A percentile compares a stretch with the other conserved stretches of the same genome.
phyloP scores from a whole-genome alignment of 2,329 filamentous ascomycete species.

The Boeremia lycopersici region DNA sequence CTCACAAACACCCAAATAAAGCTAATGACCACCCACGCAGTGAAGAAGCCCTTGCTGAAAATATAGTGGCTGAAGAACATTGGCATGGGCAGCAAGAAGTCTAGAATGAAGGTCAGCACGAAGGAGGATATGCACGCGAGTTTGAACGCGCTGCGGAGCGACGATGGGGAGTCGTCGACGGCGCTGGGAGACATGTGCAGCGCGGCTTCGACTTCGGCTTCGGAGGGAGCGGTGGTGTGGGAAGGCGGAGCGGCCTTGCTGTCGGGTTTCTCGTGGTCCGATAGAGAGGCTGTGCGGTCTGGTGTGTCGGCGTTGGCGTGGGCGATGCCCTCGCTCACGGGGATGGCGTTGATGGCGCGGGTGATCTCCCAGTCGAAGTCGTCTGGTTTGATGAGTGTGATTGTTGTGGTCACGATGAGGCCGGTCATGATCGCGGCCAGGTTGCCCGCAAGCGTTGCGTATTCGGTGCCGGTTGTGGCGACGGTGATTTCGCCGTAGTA shows the following conservation, averaged over 20 bases:
- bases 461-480: slow-evolving; percentile 47
- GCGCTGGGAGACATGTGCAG: slow-evolving; percentile 10
- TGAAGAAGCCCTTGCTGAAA: slow-evolving; percentile 50
- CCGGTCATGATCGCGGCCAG: slow-evolving; percentile 44
- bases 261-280: slow-evolving; percentile 8
- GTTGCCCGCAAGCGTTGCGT: slow-evolving; percentile 49
- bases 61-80: slow-evolving; percentile 52
- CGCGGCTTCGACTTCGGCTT: background rate
- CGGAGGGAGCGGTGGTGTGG: background rate
- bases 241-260: background rate
- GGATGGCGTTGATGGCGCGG: slow-evolving; percentile 44
- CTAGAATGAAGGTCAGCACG: slow-evolving; percentile 48
- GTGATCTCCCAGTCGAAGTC: slow-evolving; percentile 51
- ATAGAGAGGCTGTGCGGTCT: background rate
- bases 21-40: slow-evolving; percentile 49
- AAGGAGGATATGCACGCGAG: slow-evolving; percentile 47
- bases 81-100: slow-evolving; percentile 50
- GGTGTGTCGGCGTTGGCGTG: slow-evolving; percentile 12
- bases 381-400: slow-evolving; percentile 46
- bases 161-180: slow-evolving; percentile 37
- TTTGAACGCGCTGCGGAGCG: slow-evolving; percentile 45
- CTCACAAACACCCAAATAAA: slow-evolving; percentile 53
- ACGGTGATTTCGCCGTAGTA: slow-evolving; percentile 50
- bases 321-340: slow-evolving; percentile 17
- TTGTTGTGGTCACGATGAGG: slow-evolving; percentile 39